Evolutionary conservation across 2,329 filamentous ascomycete genomes (phyloP), one percentile per base, ranked within the genome.

Genomic region (Drechslerella stenobrocha): DNA sequence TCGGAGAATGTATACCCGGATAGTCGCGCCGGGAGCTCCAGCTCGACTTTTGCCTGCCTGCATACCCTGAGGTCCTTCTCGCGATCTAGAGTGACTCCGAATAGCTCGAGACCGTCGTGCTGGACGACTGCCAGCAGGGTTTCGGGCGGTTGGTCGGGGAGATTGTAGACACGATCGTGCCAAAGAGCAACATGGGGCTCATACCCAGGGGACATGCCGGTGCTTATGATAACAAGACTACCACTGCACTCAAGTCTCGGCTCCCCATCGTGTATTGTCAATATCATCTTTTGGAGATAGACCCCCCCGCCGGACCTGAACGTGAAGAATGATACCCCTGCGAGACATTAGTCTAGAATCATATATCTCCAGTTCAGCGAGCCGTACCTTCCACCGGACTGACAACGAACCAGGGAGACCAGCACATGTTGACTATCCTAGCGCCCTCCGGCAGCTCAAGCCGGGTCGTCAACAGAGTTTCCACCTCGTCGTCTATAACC

Each of bases 341-440:
- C 24, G 1, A 7, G 5, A 8, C 8, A 32, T 13, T 46, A 64
- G 40, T 22, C 47, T 20, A 11, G 2, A 15, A 22, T 2, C 8
- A 3, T 24, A 4, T 11, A 15, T 11, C n/a, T 9, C 3, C 3
- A 1, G 44, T 11, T 3, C 11, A 6, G 5, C 11, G 15, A 22
- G 23, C 42, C 2, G n/a, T 26, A 67, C 63, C 63, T 52, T 67
- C 55, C 5, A 20, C 35, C 11, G 50, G 50, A 30, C 44, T 40
- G 20, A 60, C n/a, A 26, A 52, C 52, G 50, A 67, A 37, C 63
- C 63, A 67, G 2, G 63, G 63, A 4, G 63, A 67, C 63, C 63
- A 67, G 45, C 55, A 22, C 63, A 67, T 60, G 23, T 55, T 51
- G 2, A 52, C 15, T 18, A 67, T 56, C 18, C 55, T 50, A 0